Evolutionary conservation across 2,329 filamentous ascomycete genomes (phyloP), one percentile per base, ranked within the genome.

Genomic region (Cordyceps pruinosa): DNA sequence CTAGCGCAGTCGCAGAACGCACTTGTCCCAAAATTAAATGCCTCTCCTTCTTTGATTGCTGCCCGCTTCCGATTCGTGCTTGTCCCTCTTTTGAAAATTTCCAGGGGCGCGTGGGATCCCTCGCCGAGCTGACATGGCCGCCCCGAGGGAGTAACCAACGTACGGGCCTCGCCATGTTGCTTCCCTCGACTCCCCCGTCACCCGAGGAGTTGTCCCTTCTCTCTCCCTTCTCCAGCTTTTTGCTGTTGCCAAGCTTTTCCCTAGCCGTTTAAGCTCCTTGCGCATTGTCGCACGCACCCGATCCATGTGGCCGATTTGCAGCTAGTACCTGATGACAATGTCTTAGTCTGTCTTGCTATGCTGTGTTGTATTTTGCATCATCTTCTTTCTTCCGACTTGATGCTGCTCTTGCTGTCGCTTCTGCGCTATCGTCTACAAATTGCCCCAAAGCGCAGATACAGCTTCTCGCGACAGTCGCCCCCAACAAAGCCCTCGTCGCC

Each of bases 391-490:
- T 15, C n/a, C n/a, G n/a, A n/a, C 17, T 19, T 19, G 37, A 6
- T 19, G 37, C 17, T 10, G n/a, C n/a, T 7, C 10, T 39, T 10
- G 28, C 8, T 9, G 34, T 15, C 34, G 4, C 8, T 15, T 35
- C 37, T 39, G 17, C n/a, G n/a, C 37, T 19, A 39, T n/a, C 17
- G 7, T 2, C 1, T n/a, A 32, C 35, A 4, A 7, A 37, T 26
- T 21, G 13, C 5, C 90, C 37, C 47, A 10, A 37, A 35, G 2
- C 32, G 21, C 1, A 49, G 19, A 35, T n/a, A 25, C 32, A 37
- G 5, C 21, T 25, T 37, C 15, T 49, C 21, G 21, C 46, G 21
- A 37, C 47, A 25, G 23, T 26, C 46, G 12, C 46, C 30, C 9
- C 32, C 32, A 15, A 49, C 30, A 25, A 37, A 37, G 5, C 47